phyloP scores from a whole-genome alignment of 2,329 filamentous ascomycete species.

The Chrysosporium queenslandicum region DNA sequence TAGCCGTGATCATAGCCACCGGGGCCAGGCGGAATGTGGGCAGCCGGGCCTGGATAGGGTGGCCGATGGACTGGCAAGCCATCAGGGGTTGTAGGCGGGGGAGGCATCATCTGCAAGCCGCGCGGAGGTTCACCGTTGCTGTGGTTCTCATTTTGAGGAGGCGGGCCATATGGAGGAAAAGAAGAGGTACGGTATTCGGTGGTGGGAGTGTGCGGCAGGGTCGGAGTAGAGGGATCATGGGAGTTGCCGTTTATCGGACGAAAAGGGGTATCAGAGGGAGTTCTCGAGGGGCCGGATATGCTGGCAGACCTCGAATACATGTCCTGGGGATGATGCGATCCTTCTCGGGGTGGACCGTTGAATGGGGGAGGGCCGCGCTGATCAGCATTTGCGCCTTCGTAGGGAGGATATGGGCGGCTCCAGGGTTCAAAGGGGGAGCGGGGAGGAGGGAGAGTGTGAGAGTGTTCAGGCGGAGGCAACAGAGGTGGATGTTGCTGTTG shows the following conservation, averaged over 20 bases:
- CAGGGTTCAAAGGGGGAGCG: conserved; percentile 12
- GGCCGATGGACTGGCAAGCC: conserved; percentile 14
- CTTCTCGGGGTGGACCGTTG: conserved; percentile 23
- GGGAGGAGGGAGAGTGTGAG: conserved; percentile 12
- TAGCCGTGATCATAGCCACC: conserved; percentile 27
- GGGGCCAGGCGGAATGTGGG: conserved; percentile 23
- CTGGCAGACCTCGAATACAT: conserved; percentile 20
- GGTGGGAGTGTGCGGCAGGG: conserved; percentile 4
- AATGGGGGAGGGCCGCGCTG: conserved; percentile 18
- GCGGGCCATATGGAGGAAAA: conserved; percentile 14
- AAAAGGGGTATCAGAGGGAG: conserved; percentile 1
- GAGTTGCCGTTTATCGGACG: conserved; percentile 9
- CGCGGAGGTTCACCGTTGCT: conserved; percentile 25
- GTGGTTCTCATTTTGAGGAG: conserved; percentile 18
- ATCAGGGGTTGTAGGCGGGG: conserved; percentile 18
- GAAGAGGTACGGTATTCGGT: conserved; percentile 7
- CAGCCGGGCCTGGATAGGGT: conserved; percentile 14
- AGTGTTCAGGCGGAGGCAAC: conserved; percentile 11
- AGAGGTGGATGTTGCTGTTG: conserved; percentile 4
- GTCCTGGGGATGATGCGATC: conserved; percentile 11
- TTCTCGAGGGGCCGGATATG: conserved; percentile 7
- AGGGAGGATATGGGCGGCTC: conserved; percentile 10
- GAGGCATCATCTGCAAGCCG: conserved; percentile 25
- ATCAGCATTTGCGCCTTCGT: conserved; percentile 12
- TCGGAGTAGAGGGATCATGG: not conserved